These are phyloP conservation scores for Luffa acutangula DNA, from an alignment of 306 rosid species.

Conservation along the genomic window DNA sequence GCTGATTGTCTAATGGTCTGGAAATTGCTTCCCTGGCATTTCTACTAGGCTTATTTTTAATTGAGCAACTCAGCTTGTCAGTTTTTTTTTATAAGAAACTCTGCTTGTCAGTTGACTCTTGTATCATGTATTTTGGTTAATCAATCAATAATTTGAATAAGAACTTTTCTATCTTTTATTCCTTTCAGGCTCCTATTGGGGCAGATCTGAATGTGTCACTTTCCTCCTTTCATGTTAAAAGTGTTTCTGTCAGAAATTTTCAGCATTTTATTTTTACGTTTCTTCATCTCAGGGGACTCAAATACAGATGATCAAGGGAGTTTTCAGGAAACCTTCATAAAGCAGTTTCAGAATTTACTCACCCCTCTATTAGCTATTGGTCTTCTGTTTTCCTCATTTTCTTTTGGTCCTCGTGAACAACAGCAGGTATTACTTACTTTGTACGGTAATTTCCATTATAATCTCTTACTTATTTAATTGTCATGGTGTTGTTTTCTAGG, in stretches of 20 bases:
- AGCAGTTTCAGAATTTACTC: constrained; percentile 38
- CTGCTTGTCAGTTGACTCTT: background rate
- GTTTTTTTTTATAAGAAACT: background rate
- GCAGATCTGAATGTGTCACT: background rate
- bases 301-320: constrained; percentile 48
- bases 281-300: constrained; percentile 50
- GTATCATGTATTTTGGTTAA: background rate
- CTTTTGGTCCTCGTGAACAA: constrained; percentile 50
- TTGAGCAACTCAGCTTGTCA: background rate
- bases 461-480: too few species aligned
- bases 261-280: constrained; percentile 4
- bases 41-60: background rate
- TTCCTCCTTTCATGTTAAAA: background rate
- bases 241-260: background rate
- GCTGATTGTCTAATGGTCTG: background rate
- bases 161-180: background rate
- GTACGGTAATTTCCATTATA: background rate
- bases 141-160: background rate
- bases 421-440: constrained; percentile 43
- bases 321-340: constrained; percentile 49
- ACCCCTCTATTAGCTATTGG: constrained; percentile 51
- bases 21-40: background rate
- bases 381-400: constrained; percentile 42
- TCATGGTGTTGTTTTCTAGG: background rate
- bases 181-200: background rate